Evolutionary conservation across 768 basidiomycete genomes (phyloP).

Genomic region (Tricholoma sp.): DNA sequence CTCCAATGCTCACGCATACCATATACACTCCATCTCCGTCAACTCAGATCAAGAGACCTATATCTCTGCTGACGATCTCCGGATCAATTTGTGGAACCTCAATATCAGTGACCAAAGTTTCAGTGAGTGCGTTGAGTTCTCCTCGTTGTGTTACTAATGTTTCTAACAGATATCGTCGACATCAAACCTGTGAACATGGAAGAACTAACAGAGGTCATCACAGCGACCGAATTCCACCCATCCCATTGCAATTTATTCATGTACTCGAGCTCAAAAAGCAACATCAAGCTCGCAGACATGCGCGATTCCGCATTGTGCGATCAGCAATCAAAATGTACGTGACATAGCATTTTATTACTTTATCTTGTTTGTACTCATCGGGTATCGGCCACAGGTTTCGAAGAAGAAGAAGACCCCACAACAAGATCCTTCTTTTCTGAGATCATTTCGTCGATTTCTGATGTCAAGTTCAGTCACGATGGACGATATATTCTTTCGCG

Average conservation of each 20-base stretch:
- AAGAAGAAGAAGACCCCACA: conserved; percentile 97
- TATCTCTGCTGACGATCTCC: conserved; percentile 97
- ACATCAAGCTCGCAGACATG: conserved; percentile 99
- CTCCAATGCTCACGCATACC: conserved; percentile 98
- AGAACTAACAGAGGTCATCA: conserved; percentile 98
- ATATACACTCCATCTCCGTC: conserved; percentile 99
- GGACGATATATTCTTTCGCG: conserved; percentile 95
- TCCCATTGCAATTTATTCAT: conserved; percentile 97
- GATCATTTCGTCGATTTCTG: conserved; percentile 99
- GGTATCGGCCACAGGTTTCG: conserved; percentile 63
- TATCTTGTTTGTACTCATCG: conserved; percentile 10
- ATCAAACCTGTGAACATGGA: conserved; percentile 99
- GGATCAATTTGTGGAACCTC: conserved; percentile 98
- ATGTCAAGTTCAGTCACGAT: conserved; percentile 98
- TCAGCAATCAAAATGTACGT: conserved; percentile 90
- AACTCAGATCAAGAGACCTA: conserved; percentile 99
- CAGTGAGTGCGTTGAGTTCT: conserved; percentile 55
- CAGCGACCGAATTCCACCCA: conserved; percentile 99
- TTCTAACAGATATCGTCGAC: conserved; percentile 86
- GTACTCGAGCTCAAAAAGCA: conserved; percentile 99
- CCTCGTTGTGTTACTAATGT: conserved; percentile 3
- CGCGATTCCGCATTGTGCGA: conserved; percentile 97
- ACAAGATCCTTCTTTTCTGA: conserved; percentile 99
- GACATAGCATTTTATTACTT: background rate
- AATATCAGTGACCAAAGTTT: conserved; percentile 99